Evolutionary conservation across 352 stramenopile genomes (phyloP).

Genomic region (Pythium rhizo-oryzae): DNA sequence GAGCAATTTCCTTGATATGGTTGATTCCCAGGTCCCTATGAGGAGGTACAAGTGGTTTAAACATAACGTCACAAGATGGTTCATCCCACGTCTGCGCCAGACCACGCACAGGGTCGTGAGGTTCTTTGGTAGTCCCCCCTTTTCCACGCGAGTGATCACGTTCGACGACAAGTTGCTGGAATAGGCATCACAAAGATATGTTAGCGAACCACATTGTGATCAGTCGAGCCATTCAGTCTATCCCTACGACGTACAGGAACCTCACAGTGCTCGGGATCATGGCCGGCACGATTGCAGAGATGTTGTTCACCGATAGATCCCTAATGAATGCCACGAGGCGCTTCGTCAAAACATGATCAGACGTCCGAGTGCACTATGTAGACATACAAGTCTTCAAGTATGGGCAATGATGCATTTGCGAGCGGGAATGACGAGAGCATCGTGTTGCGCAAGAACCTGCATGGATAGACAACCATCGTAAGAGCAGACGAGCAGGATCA

Average conservation of each 20-base stretch:
- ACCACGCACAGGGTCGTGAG: not conserved
- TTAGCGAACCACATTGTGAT: too few species aligned
- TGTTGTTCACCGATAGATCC: conserved; percentile 11
- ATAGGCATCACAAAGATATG: too few species aligned
- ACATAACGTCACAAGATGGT: too few species aligned
- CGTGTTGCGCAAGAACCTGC: conserved; percentile 19
- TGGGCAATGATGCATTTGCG: not conserved
- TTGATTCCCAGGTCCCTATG: not conserved
- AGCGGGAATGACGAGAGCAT: conserved; percentile 17
- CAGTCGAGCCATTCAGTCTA: too few species aligned
- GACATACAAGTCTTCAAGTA: not conserved
- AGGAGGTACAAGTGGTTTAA: not conserved
- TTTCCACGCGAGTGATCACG: not conserved
- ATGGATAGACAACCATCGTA: not conserved
- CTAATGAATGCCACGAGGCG: not conserved
- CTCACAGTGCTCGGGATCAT: not conserved
- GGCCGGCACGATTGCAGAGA: conserved; percentile 2
- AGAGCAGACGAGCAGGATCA: not conserved
- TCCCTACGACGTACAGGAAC: conserved; percentile 4
- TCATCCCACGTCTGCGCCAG: not conserved
- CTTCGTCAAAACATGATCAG: too few species aligned
- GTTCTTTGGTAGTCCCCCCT: not conserved
- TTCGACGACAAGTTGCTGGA: conserved; percentile 4
- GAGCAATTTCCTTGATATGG: not conserved
- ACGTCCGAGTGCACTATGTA: not conserved